phyloP scores from a whole-genome alignment of 768 basidiomycete species.

The Atractiella rhizophila region DNA sequence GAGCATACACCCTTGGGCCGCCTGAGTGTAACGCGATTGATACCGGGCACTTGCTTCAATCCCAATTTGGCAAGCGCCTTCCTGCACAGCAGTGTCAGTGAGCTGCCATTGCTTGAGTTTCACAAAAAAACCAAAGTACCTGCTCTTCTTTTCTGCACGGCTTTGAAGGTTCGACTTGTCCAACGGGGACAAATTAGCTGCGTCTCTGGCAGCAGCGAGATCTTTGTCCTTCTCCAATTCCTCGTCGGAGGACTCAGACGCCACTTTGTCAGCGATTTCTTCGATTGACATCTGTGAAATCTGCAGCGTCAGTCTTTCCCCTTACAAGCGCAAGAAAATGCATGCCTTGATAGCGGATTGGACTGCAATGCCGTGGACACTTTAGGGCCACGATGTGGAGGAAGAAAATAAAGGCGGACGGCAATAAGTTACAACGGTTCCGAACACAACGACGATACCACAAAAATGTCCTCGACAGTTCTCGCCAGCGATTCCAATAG shows the following conservation, averaged over 20 bases:
- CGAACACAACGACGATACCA: too few species aligned
- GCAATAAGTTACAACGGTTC: too few species aligned
- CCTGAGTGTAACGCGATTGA: conserved; percentile 81
- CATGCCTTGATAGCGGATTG: too few species aligned
- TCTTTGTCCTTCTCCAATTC: neutral
- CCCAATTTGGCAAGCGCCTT: conserved; percentile 60
- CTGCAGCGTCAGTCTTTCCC: too few species aligned
- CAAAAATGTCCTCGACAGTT: too few species aligned
- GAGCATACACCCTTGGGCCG: conserved; percentile 68
- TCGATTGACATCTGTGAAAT: neutral
- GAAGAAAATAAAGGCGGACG: neutral
- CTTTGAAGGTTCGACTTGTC: neutral
- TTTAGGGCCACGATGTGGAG: too few species aligned
- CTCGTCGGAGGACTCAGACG: neutral
- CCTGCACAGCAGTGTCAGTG: neutral
- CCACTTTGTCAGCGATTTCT: conserved; percentile 1
- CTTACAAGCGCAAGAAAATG: too few species aligned
- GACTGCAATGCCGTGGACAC: too few species aligned
- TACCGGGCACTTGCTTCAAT: conserved; percentile 69
- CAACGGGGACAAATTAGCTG: neutral
- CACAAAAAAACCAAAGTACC: neutral
- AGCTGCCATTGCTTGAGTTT: neutral
- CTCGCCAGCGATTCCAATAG: too few species aligned
- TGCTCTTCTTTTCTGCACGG: neutral
- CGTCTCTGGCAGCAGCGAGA: neutral